Evolutionary conservation across 164 flowering plant genomes (phyloP).

Genomic region (Macadamia tetraphylla): DNA sequence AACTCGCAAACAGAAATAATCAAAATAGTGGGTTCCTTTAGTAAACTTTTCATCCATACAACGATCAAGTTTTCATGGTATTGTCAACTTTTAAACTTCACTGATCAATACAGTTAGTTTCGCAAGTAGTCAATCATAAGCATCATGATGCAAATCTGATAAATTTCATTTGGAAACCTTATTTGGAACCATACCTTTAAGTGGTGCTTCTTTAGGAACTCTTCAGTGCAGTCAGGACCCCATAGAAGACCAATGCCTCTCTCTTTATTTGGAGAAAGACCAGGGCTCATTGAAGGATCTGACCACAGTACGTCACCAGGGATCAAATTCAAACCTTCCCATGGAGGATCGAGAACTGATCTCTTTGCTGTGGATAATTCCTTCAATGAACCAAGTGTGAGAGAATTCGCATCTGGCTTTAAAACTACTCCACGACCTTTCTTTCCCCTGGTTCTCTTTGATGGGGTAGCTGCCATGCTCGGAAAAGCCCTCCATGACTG

Average conservation of each 20-base stretch:
- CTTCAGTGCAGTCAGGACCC: conserved; percentile 98
- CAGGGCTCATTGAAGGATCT: conserved; percentile 83
- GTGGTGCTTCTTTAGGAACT: conserved; percentile 61
- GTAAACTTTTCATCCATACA: no score
- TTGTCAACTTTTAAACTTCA: no score
- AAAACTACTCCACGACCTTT: conserved; percentile 48
- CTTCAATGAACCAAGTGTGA: conserved; percentile 79
- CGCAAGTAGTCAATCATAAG: no score
- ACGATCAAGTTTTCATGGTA: no score
- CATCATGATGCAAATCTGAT: no score
- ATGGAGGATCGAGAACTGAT: conserved; percentile 93
- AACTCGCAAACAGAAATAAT: no score
- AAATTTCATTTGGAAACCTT: no score
- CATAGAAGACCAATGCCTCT: conserved; percentile 93
- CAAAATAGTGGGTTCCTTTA: no score
- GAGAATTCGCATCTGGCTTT: conserved; percentile 26
- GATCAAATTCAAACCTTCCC: conserved; percentile 90
- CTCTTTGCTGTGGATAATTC: conserved; percentile 84
- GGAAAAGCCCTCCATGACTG: conserved; percentile 97
- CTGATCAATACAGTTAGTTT: no score
- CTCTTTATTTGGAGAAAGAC: conserved; percentile 88
- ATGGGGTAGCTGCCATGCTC: conserved; percentile 42
- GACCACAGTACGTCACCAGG: conserved; percentile 99
- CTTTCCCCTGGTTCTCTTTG: conserved; percentile 66
- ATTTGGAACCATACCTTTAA: conserved; percentile 48